Conservation (phyloP, 495 filamentous ascomycete genomes). For the Penicillium maclennaniae region DNA sequence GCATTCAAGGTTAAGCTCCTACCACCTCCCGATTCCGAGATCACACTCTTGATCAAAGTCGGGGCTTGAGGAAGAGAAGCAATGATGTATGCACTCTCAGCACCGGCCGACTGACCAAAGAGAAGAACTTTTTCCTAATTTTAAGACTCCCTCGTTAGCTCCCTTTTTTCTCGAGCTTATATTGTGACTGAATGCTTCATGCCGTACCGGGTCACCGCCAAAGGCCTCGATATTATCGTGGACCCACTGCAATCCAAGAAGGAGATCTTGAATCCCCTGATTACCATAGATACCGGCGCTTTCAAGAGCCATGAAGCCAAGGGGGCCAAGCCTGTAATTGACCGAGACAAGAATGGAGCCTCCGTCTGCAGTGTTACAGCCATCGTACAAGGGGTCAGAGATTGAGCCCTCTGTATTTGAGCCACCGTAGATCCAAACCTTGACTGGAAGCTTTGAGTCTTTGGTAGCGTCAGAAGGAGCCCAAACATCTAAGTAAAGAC, state of each 20-base stretch:
- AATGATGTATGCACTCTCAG: conserved; percentile 14
- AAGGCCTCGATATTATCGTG: conserved; percentile 29
- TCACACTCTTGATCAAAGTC: conserved; percentile 28
- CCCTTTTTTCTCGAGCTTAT: too few species aligned
- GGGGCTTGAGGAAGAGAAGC: conserved; percentile 33
- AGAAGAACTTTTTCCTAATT: conserved; percentile 22
- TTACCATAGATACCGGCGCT: conserved; percentile 28
- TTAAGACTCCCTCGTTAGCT: too few species aligned
- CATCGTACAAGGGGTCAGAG: conserved; percentile 33
- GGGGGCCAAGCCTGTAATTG: conserved; percentile 36
- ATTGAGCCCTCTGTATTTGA: conserved; percentile 16
- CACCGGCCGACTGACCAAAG: conserved; percentile 42
- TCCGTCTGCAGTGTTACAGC: conserved; percentile 33
- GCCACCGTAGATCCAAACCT: conserved; percentile 42
- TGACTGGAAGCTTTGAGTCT: conserved; percentile 35
- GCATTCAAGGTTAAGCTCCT: neutral
- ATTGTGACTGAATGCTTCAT: too few species aligned
- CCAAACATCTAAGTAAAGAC: conserved; percentile 32
- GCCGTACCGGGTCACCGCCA: conserved; percentile 28
- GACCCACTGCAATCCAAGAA: conserved; percentile 31
- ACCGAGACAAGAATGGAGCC: conserved; percentile 37
- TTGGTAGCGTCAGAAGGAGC: conserved; percentile 26
- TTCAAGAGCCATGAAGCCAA: conserved; percentile 28
- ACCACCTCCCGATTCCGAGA: conserved; percentile 27
- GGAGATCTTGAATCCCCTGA: conserved; percentile 23